phyloP scores from a whole-genome alignment of 1,284 basidiomycete species.

The Pascua sp. region DNA sequence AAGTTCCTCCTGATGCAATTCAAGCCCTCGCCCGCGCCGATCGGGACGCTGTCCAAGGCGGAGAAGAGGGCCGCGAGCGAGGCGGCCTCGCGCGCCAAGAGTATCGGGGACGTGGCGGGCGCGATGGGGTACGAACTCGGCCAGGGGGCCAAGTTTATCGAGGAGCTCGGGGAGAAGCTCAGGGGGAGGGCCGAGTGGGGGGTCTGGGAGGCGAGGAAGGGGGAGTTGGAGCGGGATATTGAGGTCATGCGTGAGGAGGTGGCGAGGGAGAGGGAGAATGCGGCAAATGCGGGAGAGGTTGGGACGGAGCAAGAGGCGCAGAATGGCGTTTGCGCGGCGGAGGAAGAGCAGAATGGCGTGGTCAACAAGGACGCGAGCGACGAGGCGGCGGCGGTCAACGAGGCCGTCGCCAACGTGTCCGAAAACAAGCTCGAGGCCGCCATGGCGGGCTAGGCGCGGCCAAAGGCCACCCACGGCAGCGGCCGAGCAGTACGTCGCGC shows the following conservation, averaged over 20 bases:
- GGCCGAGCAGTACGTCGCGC: too few relatives aligned
- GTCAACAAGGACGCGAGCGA: too few relatives aligned
- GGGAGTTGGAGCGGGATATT: neutral
- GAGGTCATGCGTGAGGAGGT: neutral
- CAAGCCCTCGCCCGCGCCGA: constrained; percentile 55
- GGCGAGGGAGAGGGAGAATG: neutral
- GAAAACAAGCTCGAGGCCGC: too few relatives aligned
- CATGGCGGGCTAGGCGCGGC: too few relatives aligned
- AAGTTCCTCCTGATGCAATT: constrained; percentile 87
- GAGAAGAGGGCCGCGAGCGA: constrained; percentile 61
- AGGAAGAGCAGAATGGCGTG: neutral
- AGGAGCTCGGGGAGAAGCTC: constrained; percentile 9
- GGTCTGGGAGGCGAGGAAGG: constrained; percentile 1
- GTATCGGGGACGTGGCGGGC: constrained; percentile 59
- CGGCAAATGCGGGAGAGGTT: neutral
- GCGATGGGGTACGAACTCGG: constrained; percentile 51
- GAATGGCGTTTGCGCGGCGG: neutral
- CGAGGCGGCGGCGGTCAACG: too few relatives aligned
- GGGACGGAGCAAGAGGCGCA: neutral
- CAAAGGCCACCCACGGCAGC: too few relatives aligned
- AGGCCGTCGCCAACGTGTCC: too few relatives aligned
- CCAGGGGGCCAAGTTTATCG: constrained; percentile 14
- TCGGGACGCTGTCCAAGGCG: constrained; percentile 57
- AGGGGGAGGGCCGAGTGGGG: constrained; percentile 12
- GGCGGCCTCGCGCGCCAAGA: constrained; percentile 61